Conservation (phyloP, 768 basidiomycete species). For the Lentinula sp. region DNA sequence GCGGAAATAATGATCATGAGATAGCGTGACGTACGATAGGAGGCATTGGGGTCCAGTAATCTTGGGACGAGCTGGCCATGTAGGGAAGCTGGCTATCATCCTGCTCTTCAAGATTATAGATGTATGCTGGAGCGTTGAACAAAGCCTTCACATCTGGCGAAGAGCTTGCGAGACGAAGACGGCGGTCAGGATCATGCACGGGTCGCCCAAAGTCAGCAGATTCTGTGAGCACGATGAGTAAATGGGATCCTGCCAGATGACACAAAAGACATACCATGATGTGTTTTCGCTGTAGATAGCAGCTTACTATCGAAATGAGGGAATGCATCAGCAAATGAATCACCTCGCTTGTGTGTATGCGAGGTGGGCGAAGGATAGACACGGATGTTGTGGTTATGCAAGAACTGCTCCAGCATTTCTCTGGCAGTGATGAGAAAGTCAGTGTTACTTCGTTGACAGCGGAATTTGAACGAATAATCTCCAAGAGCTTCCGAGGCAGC, state of each 20-base stretch:
- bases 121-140: constrained; percentile 82
- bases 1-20: constrained; percentile 11
- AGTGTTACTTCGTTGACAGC: constrained; percentile 91
- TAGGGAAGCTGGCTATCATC: constrained; percentile 57
- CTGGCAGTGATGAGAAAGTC: constrained; percentile 87
- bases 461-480: constrained; percentile 92
- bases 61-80: constrained; percentile 43
- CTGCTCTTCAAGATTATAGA: constrained; percentile 72
- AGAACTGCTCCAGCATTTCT: constrained; percentile 90
- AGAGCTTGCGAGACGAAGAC: constrained; percentile 79
- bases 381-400: constrained; percentile 78
- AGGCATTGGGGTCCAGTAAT: constrained; percentile 74
- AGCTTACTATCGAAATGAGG: constrained; percentile 96
- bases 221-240: constrained; percentile 34
- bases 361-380: constrained; percentile 74
- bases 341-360: constrained; percentile 80
- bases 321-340: constrained; percentile 93
- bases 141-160: constrained; percentile 94
- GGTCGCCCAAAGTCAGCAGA: constrained; percentile 73
- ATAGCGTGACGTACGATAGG: constrained; percentile 54
- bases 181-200: constrained; percentile 61
- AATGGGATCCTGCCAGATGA: constrained; percentile 1
- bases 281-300: constrained; percentile 68
- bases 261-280: constrained; percentile 32
- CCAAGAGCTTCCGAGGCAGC: constrained; percentile 48